Conservation (phyloP, 1,284 basidiomycete species). For the Ustilago sp. region DNA sequence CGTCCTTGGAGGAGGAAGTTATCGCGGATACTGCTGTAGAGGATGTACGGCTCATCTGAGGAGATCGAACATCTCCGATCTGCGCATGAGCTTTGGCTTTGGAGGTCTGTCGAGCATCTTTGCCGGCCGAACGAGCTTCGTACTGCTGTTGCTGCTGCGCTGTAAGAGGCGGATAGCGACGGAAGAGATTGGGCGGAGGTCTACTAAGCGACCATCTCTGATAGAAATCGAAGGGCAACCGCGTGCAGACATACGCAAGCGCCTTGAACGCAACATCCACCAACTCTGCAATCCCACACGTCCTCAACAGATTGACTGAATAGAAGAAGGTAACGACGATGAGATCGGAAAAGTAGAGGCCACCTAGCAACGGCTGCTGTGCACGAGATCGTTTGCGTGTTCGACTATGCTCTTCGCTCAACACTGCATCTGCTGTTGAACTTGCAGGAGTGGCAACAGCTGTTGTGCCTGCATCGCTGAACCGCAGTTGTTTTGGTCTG, state of each 20-base stretch:
- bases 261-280: slow-evolving; percentile 60
- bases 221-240: slow-evolving; percentile 53
- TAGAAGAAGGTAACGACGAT: slow-evolving; percentile 62
- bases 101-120: not conserved
- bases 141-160: slow-evolving; percentile 1
- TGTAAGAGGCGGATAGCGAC: slow-evolving; percentile 13
- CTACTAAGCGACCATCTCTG: slow-evolving; percentile 52
- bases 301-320: slow-evolving; percentile 59
- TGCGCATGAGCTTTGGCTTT: not conserved
- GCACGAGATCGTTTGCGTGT: slow-evolving; percentile 20
- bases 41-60: slow-evolving; percentile 6
- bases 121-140: not conserved
- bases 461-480: not conserved
- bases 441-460: not conserved
- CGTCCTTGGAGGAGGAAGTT: slow-evolving; percentile 32
- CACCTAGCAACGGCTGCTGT: slow-evolving; percentile 58
- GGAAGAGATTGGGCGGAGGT: slow-evolving; percentile 21
- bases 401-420: slow-evolving; percentile 13
- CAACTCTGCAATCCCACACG: slow-evolving; percentile 62
- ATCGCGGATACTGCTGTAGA: slow-evolving; percentile 8
- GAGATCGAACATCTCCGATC: not conserved
- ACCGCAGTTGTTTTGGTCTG: slow-evolving; percentile 8
- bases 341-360: slow-evolving; percentile 65
- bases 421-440: slow-evolving; percentile 8
- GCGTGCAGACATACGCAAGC: slow-evolving; percentile 45